Base-by-base conservation (phyloP, 805 yeast genomes). In the Metschnikowia cerradonensis region DNA sequence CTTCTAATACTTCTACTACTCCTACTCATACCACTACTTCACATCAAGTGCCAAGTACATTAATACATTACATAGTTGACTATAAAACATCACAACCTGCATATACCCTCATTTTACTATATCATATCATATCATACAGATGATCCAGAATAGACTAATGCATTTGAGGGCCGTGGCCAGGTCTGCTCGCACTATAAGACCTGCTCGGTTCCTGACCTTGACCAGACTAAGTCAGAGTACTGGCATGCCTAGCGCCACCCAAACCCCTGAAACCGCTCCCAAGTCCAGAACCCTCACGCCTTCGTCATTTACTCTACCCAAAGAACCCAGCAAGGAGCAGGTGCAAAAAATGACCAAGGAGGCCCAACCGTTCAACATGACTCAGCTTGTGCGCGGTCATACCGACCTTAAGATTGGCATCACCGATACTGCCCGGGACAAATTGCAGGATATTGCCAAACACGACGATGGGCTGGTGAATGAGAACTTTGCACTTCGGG, bases 401-500 rank as follows among this genome's bases (percentile, higher is more conserved):
- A 72, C 77, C 2, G 64, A 66, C 39, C 55, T 71, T 50, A 71
- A 68, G 31, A 56, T 81, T 14, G 83, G 78, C 6, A 73, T 81
- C 13, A 76, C 83, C 0, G 62, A 67, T 40, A 54, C 72, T 15
- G 85, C 85, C 2, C 68, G 76, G 30, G 64, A 63, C 7, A 86
- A 85, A 64, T 70, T 89, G 40, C 76, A 75, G 30, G 59, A 58
- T 3, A 76, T 89, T 8, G 76, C 82, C 11, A 58, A 64, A 6
- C 73, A 71, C 8, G 95, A 88, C 50, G 57, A 70, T 7, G 48
- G 38, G 8, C 47, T 35, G 47, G 47, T 23, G 23, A 78, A 84
- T 48, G 80, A 82, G 0, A 70, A 81, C 33, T 61, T 83, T n/a
- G 89, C 90, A 0, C 71, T 92, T 17, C 73, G 86, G 47, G 81